These are phyloP conservation scores for Exobasidium cylindrosporum DNA, from an alignment of 1,284 basidiomycete species.

Conservation along the genomic window DNA sequence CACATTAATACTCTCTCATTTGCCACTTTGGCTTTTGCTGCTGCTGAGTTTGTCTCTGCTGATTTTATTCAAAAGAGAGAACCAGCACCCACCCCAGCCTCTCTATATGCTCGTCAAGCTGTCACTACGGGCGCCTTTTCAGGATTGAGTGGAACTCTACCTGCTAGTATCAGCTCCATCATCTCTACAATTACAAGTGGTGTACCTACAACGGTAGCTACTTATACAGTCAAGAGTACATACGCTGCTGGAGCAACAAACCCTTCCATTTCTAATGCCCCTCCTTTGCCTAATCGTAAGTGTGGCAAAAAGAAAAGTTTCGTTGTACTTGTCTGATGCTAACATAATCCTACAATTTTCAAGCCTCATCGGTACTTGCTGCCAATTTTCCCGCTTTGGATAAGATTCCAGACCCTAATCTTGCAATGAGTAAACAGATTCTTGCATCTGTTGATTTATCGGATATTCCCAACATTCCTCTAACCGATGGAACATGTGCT, in stretches of 20 bases:
- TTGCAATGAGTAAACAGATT: slow-evolving; percentile 70
- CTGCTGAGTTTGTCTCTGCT: background rate
- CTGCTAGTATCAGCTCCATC: slow-evolving; percentile 31
- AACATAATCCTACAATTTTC: background rate
- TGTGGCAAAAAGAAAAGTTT: slow-evolving; percentile 4
- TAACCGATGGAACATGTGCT: slow-evolving; percentile 66
- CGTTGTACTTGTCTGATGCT: background rate
- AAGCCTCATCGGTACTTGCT: slow-evolving; percentile 23
- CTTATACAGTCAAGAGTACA: slow-evolving; percentile 34
- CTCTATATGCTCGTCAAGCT: background rate
- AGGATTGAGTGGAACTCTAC: slow-evolving; percentile 36
- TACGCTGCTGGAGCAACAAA: slow-evolving; percentile 36
- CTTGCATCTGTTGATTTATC: slow-evolving; percentile 65
- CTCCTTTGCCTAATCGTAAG: slow-evolving; percentile 30
- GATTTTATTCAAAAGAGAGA: background rate
- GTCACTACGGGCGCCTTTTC: slow-evolving; percentile 23
- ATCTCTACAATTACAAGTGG: slow-evolving; percentile 38
- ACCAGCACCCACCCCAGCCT: background rate
- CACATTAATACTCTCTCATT: background rate
- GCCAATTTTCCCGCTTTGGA: slow-evolving; percentile 71
- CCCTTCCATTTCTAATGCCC: slow-evolving; percentile 41
- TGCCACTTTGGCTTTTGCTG: background rate
- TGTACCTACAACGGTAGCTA: slow-evolving; percentile 26
- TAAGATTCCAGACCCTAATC: slow-evolving; percentile 66
- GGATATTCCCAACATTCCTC: slow-evolving; percentile 66